These are phyloP conservation scores for Botrytis medusae DNA, from an alignment of 2,329 filamentous ascomycete species.

Conservation along the genomic window DNA sequence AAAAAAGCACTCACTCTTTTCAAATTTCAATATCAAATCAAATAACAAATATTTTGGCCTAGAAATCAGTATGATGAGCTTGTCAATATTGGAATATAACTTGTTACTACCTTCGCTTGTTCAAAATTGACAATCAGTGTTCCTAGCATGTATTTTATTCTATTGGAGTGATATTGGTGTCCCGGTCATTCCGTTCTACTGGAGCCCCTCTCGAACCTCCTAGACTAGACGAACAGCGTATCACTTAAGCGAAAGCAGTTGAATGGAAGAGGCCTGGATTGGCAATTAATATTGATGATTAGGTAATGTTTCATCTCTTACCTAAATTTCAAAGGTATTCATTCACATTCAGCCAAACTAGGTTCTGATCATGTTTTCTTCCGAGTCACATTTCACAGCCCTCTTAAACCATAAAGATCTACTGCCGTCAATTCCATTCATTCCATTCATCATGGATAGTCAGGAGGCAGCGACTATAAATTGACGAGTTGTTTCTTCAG, in stretches of 20 bases:
- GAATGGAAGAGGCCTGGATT: not conserved
- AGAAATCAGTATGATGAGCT: rapidly evolving
- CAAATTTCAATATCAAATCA: not conserved
- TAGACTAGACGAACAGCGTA: not conserved
- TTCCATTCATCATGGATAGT: not conserved
- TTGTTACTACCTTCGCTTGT: rapidly evolving
- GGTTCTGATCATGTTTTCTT: not conserved
- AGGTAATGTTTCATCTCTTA: no score
- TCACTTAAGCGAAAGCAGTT: not conserved
- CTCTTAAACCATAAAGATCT: no score
- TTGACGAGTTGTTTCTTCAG: not conserved
- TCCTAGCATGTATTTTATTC: not conserved
- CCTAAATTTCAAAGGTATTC: not conserved
- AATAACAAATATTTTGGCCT: not conserved
- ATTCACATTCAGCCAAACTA: not conserved
- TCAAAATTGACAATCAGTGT: not conserved
- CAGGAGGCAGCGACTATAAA: not conserved
- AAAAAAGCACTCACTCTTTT: not conserved
- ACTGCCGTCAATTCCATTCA: not conserved
- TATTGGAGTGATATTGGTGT: not conserved
- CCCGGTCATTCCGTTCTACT: not conserved
- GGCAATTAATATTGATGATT: not conserved
- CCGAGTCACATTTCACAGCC: no score
- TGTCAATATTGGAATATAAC: not conserved
- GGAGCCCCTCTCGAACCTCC: not conserved